Evolutionary conservation across 169 alveolate genomes (phyloP).

Genomic region (Blepharisma undulans): DNA sequence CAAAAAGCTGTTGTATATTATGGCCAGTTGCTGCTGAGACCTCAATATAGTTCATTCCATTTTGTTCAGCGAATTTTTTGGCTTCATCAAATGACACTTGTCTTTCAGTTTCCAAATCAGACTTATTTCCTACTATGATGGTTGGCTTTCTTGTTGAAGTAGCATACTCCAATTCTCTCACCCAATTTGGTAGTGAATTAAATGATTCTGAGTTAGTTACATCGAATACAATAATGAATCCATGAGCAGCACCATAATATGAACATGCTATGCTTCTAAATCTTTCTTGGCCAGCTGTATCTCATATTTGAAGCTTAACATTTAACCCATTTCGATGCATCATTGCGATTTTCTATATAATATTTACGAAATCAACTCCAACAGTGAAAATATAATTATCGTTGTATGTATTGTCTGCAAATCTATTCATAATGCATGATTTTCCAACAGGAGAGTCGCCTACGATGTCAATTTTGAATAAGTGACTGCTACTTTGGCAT

Average conservation of each 20-base stretch:
- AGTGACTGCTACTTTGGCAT: not conserved
- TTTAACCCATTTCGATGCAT: slow-evolving; percentile 46
- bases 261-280: slow-evolving; percentile 57
- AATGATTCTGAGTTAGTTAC: slow-evolving; percentile 42
- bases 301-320: slow-evolving; percentile 67
- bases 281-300: slow-evolving; percentile 77
- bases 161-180: slow-evolving; percentile 83
- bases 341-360: slow-evolving; percentile 79
- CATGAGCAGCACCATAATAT: slow-evolving; percentile 71
- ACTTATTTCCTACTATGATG: not conserved
- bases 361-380: too few relatives aligned
- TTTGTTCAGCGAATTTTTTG: not conserved
- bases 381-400: too few relatives aligned
- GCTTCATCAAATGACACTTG: not conserved
- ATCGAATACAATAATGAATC: slow-evolving; percentile 61
- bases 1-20: slow-evolving; percentile 94
- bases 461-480: slow-evolving; percentile 43
- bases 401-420: slow-evolving; percentile 47
- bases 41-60: not conserved
- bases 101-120: not conserved
- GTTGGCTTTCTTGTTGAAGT: not conserved
- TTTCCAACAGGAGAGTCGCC: slow-evolving; percentile 66
- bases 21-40: slow-evolving; percentile 77
- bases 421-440: slow-evolving; percentile 39
- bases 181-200: slow-evolving; percentile 25